phyloP scores from a whole-genome alignment of 164 flowering plant species.

The Vitis vinifera region DNA sequence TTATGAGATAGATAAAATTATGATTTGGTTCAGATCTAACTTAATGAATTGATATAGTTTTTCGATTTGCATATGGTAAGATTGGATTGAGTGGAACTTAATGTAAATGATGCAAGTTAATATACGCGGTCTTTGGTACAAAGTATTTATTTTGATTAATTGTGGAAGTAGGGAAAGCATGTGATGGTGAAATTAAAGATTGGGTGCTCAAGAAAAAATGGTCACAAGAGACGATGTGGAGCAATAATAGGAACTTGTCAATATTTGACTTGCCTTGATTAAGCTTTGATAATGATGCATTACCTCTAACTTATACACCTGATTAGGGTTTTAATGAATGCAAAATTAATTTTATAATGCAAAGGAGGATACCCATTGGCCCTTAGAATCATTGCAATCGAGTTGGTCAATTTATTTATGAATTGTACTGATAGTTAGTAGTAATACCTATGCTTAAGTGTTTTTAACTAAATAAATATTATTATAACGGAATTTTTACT shows the following conservation, averaged over 20 bases:
- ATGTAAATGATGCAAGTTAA: no score
- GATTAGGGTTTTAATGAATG: neutral
- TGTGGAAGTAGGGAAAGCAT: neutral
- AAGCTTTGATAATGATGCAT: conserved; percentile 21
- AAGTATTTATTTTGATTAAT: neutral
- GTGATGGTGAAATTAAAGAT: conserved; percentile 8
- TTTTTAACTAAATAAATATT: no score
- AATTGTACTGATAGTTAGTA: no score
- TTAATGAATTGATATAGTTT: no score
- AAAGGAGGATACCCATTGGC: neutral
- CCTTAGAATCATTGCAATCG: no score
- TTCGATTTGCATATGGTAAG: no score
- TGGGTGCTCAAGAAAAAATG: conserved; percentile 17
- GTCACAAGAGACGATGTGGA: conserved; percentile 23
- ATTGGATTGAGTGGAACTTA: no score
- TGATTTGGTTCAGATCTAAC: no score
- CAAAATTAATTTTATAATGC: neutral
- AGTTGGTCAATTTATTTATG: no score
- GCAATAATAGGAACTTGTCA: neutral
- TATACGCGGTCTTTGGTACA: neutral
- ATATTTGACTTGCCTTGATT: conserved; percentile 11
- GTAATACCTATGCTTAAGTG: no score
- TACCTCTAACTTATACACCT: neutral
- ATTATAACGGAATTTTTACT: no score
- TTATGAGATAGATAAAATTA: no score